Percentiles rank a stretch among this genome's conserved stretches.
Conservation (phyloP, 805 yeast genomes). For the Zygosaccharomyces bisporus region DNA sequence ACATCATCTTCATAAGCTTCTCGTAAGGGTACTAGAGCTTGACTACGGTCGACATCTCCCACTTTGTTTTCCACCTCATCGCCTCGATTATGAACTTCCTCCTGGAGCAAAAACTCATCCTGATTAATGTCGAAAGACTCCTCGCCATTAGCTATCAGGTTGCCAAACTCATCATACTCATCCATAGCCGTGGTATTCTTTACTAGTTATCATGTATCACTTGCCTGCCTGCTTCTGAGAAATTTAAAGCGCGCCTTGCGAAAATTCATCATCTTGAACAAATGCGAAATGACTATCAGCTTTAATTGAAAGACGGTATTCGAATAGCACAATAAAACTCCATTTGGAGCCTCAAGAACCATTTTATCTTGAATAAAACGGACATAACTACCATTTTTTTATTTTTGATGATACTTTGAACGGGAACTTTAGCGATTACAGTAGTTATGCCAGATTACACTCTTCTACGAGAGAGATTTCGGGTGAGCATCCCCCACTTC, state of each 20-base stretch:
- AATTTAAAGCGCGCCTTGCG: conserved; percentile 6
- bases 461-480: conserved; percentile 21
- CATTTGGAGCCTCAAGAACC: not conserved
- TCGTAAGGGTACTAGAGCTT: conserved; percentile 2
- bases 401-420: conserved; percentile 3
- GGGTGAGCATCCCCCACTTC: conserved; percentile 23
- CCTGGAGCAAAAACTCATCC: conserved; percentile 1
- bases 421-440: not conserved
- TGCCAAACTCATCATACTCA: conserved; percentile 61
- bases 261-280: not conserved
- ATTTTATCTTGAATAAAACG: not conserved
- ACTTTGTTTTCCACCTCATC: conserved; percentile 1
- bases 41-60: not conserved
- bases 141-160: conserved; percentile 17
- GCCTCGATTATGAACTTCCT: not conserved
- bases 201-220: not conserved
- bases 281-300: not conserved
- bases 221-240: not conserved
- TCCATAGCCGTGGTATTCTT: conserved; percentile 45
- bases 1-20: conserved; percentile 59
- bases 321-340: not conserved
- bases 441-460: conserved; percentile 25
- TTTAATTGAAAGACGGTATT: not conserved
- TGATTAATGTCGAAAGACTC: not conserved
- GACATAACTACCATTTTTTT: not conserved